Base-by-base conservation (phyloP, 2,329 filamentous ascomycete species). In the Sporothrix brunneoviolacea region DNA sequence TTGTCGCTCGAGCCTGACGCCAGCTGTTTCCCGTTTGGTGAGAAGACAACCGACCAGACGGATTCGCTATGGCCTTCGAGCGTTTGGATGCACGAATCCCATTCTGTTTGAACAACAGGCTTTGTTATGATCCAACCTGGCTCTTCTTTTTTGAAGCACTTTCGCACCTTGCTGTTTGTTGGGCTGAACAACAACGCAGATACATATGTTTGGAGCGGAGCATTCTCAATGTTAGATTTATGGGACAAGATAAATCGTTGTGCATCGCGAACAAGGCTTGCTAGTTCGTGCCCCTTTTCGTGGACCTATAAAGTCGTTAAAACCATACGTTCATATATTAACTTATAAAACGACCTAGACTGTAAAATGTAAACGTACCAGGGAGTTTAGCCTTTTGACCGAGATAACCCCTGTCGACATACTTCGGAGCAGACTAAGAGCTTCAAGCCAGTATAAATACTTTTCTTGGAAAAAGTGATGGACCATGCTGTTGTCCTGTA, bases 401-500 rank as follows among this genome's bases (percentile, higher is more conserved):
- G 57, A 50, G 9, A 54, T 18, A 4, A 64, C 42, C 2, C 57
- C 65, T 50, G 57, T 40, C 8, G 55, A 54, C 7, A 64, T 54
- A 33, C 56, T 53, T 9, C 48, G 40, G 15, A 68, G 52, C 4
- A 70, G 61, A 40, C 67, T 67, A 3, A 73, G 60, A 28, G 67
- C 64, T 50, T 75, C 70, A 3, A 75, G 58, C 70, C 68, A 74
- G 47, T 72, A 62, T 1, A 74, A 61, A 43, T 64, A 62, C n/a
- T 68, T 62, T 13, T 58, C 48, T 51, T 59, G 44, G 7, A 72
- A 51, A 52, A 73, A 73, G 3, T 22, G 15, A 47, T 63, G 47
- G 4, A 64, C 53, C 16, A 16, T n/a, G 19, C 59, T 60, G 39
- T 52, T 50, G 42, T 65, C 61, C 48, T 55, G 52, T 50, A 62